Conservation (phyloP, 208 protist species). For the Strigomonas culicis region DNA sequence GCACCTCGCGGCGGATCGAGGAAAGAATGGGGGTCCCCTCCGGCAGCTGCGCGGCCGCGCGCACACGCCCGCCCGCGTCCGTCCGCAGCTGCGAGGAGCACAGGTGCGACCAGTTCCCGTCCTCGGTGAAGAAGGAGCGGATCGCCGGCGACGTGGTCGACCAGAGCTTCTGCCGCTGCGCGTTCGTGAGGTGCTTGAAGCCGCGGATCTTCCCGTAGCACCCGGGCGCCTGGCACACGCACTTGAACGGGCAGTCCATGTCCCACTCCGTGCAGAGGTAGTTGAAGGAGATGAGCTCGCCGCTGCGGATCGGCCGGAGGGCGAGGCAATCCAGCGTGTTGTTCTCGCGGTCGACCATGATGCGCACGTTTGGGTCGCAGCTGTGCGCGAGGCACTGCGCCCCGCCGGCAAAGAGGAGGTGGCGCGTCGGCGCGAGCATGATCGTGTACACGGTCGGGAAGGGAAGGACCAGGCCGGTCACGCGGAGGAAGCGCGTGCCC, state of each 20-base stretch:
- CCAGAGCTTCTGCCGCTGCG: conserved; percentile 65
- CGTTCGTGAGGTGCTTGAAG: conserved; percentile 55
- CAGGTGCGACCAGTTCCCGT: conserved; percentile 48
- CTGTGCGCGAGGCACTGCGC: conserved; percentile 86
- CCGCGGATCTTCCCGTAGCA: conserved; percentile 75
- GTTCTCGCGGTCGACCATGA: conserved; percentile 60
- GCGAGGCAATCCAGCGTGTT: conserved; percentile 64
- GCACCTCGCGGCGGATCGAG: conserved; percentile 27
- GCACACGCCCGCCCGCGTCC: conserved; percentile 39
- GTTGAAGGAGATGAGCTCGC: conserved; percentile 85
- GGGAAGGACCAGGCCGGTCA: conserved; percentile 67
- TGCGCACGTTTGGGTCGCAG: conserved; percentile 78
- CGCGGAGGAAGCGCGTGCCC: conserved; percentile 69
- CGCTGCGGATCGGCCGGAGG: conserved; percentile 59
- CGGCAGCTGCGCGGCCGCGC: conserved; percentile 40
- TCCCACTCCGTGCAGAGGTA: conserved; percentile 90
- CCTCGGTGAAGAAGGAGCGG: conserved; percentile 32
- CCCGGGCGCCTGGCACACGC: conserved; percentile 41
- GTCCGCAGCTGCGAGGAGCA: conserved; percentile 40
- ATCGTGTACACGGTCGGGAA: conserved; percentile 86
- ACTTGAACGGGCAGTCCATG: conserved; percentile 80
- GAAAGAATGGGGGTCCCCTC: conserved; percentile 46
- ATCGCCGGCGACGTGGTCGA: conserved; percentile 69
- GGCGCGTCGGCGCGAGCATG: conserved; percentile 47
- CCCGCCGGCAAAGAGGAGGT: conserved; percentile 82